Percentiles rank a stretch among this genome's conserved stretches.
phyloP scores from a whole-genome alignment of 345 rosid species.

The Anastatica hierochuntica region DNA sequence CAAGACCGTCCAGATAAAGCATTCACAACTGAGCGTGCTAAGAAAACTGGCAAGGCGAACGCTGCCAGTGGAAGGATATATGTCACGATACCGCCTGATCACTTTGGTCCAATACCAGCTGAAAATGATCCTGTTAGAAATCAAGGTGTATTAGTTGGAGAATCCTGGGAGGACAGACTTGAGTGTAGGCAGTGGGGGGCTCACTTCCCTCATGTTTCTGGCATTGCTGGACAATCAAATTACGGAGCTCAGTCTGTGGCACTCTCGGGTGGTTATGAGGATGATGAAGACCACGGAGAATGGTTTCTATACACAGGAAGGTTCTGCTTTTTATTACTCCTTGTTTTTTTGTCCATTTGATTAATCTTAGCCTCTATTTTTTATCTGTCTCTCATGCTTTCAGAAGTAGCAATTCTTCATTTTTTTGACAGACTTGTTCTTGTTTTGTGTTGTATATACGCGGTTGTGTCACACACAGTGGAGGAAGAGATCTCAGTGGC shows the following conservation, averaged over 20 bases:
- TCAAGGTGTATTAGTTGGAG: slow-evolving; percentile 60
- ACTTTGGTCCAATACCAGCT: slow-evolving; percentile 61
- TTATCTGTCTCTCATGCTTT: neutral
- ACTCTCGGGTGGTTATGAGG: slow-evolving; percentile 59
- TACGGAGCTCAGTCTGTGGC: slow-evolving; percentile 63
- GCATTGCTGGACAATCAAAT: slow-evolving; percentile 51
- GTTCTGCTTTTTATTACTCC: slow-evolving; percentile 18
- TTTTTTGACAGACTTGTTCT: neutral
- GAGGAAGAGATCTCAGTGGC: neutral
- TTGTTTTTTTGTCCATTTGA: neutral
- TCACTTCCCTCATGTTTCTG: slow-evolving; percentile 51
- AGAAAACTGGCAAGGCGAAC: slow-evolving; percentile 47
- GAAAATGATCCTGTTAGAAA: slow-evolving; percentile 56
- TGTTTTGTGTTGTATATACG: neutral
- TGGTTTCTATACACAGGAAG: slow-evolving; percentile 81
- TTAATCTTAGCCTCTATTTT: neutral
- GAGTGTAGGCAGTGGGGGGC: slow-evolving; percentile 74
- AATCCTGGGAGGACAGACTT: slow-evolving; percentile 45
- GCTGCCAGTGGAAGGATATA: slow-evolving; percentile 62
- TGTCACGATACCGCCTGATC: slow-evolving; percentile 45
- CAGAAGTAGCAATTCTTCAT: neutral
- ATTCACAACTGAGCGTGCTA: slow-evolving; percentile 47
- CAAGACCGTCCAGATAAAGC: slow-evolving; percentile 50
- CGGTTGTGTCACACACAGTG: neutral
- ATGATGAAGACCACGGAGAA: slow-evolving; percentile 79